A percentile compares a stretch with the other conserved stretches of the same genome.
phyloP scores from a whole-genome alignment of 108 stramenopile genomes.

The Fragilaria crotonensis region DNA sequence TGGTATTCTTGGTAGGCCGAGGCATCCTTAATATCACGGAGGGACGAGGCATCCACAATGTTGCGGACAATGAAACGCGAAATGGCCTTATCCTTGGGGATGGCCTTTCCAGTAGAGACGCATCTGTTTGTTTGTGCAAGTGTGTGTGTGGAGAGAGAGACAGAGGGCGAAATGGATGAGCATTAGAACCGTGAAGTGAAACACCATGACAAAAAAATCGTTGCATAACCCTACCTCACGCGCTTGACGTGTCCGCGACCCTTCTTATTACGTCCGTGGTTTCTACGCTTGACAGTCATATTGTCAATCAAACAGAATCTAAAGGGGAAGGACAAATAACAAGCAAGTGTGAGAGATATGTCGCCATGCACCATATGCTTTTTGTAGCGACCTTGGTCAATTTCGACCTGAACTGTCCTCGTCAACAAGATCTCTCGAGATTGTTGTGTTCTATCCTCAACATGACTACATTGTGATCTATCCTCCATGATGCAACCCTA shows the following conservation, averaged over 20 bases:
- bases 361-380: too few relatives aligned
- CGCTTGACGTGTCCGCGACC: slow-evolving; percentile 99
- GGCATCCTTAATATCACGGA: slow-evolving; percentile 98
- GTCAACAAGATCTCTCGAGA: too few relatives aligned
- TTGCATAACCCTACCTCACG: slow-evolving; percentile 56
- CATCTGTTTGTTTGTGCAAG: slow-evolving; percentile 43
- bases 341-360: not conserved
- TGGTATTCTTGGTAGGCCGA: slow-evolving; percentile 98
- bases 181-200: not conserved
- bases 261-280: slow-evolving; percentile 99
- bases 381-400: too few relatives aligned
- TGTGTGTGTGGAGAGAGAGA: not conserved
- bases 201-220: too few relatives aligned
- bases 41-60: slow-evolving; percentile 98
- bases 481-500: too few relatives aligned
- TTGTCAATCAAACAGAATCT: slow-evolving; percentile 12
- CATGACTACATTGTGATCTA: too few relatives aligned
- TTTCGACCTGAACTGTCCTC: too few relatives aligned
- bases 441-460: too few relatives aligned
- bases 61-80: slow-evolving; percentile 99
- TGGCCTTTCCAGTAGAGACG: slow-evolving; percentile 97
- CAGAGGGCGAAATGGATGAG: slow-evolving; percentile 1
- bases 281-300: slow-evolving; percentile 99
- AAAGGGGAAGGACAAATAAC: slow-evolving; percentile 1
- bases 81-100: slow-evolving; percentile 99